Evolutionary conservation across 2,329 filamentous ascomycete genomes (phyloP), one percentile per base, ranked within the genome.

Genomic region (Penicillium sp.): DNA sequence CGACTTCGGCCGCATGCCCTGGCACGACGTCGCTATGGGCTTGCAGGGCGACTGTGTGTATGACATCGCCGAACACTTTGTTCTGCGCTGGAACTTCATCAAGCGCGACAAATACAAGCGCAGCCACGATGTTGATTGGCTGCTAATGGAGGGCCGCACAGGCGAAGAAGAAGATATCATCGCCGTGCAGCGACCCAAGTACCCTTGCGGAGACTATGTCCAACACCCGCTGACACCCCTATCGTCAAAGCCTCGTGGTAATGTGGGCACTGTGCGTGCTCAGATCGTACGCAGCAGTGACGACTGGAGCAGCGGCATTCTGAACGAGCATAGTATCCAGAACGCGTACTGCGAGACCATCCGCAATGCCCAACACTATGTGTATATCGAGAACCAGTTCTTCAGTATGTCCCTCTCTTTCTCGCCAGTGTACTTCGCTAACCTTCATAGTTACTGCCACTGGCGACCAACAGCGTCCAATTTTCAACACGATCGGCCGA

Each of bases 331-430:
- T 66, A 95, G 88, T 0, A 91, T 96, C 54, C 81, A 84, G 53
- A 90, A 91, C 64, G 89, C 89, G 1, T 95, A 95, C 69, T 79
- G 75, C 19, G 88, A 95, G 55, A 73, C 94, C 28, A 97, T 97
- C 60, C 77, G 84, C 44, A 88, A 87, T 45, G 91, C 91, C 0
- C 75, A 96, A 69, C 91, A 97, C 65, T 96, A 82, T 59, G 85
- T 98, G 22, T 98, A 97, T 72, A 95, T 98, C 53, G 93, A 98
- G 68, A 97, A 97, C 62, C 93, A 98, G 63, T 97, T 97, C 74
- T 98, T 97, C 76, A 96, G 79, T 71, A 71, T 60, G 69, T 61
- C 10, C 26, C 35, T 39, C n/a, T 34, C 31, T 47, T 39, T 34
- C 31, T 6, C 34, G 12, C 15, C n/a, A 13, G 42, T 45, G 45